Base-by-base conservation (phyloP, 2,329 filamentous ascomycete genomes). In the Hypoxylon sp. region DNA sequence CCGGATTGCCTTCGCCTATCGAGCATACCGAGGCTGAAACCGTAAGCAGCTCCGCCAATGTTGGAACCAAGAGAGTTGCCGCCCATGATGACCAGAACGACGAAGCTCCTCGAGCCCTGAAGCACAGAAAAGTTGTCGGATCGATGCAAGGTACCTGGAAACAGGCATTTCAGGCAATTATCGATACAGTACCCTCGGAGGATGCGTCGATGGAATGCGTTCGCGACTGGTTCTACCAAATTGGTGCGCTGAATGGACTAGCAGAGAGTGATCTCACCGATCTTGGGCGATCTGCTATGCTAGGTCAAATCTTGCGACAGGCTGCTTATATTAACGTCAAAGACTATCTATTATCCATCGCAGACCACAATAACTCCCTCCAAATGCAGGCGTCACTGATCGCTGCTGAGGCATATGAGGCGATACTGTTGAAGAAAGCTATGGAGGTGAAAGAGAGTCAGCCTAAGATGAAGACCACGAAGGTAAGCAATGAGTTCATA, bases 341-440 rank as follows among this genome's bases (percentile, higher is more conserved):
- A 19, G 47, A 60, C 2, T 60, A 60, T 16, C 23, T 60, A 2
- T 1, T 52, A n/a, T 48, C 34, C 27, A 46, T 60, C 3, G 25
- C 56, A 2, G 6, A 45, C 6, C 5, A 23, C 2, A 23, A 34
- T 4, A 21, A n/a, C 3, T 19, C 5, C 25, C 41, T 61, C 16
- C 21, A 43, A 19, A 37, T 19, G 29, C 43, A 55, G 2, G 51
- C 51, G n/a, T 21, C 23, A 8, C 2, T 61, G 39, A 3, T 61
- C 27, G 58, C 58, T 8, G 58, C 58, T 6, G 39, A 47, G 21
- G 58, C 50, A 32, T 55, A 61, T 9, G 51, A 55, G n/a, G 50
- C 51, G n/a, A 39, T 61, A 14, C 34, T 47, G 21, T 21, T 55
- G 45, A 58, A 58, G 45, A 58, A 39, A 16, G n/a, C 21, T 3